Percentiles rank a stretch among this genome's conserved stretches.
Evolutionary conservation across 1,284 basidiomycete species (phyloP).

Genomic region (Earliella scabrosa): DNA sequence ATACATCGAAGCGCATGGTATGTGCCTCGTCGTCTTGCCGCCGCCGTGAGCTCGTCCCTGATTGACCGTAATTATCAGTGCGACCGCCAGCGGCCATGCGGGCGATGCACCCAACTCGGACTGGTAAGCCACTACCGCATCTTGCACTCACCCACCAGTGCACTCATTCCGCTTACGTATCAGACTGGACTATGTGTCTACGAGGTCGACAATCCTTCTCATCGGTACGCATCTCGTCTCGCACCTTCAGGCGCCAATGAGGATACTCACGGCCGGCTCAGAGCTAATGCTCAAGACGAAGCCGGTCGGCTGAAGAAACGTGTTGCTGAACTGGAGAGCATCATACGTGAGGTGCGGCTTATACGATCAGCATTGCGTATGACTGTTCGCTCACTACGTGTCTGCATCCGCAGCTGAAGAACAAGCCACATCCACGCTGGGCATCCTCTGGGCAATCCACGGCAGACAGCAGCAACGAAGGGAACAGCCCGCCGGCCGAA

Average conservation of each 20-base stretch:
- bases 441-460: slow-evolving; percentile 38
- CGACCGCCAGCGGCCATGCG: slow-evolving; percentile 73
- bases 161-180: slow-evolving; percentile 2
- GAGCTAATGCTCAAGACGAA: slow-evolving; percentile 54
- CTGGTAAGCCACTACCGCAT: slow-evolving; percentile 49
- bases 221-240: slow-evolving; percentile 42
- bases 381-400: slow-evolving; percentile 5
- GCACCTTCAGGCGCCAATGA: neutral
- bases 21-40: slow-evolving; percentile 24
- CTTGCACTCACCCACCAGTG: neutral
- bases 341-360: slow-evolving; percentile 70
- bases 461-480: slow-evolving; percentile 27
- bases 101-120: slow-evolving; percentile 74
- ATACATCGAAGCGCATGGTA: slow-evolving; percentile 85
- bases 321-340: slow-evolving; percentile 82
- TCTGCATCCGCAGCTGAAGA: slow-evolving; percentile 50
- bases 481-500: slow-evolving; percentile 9
- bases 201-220: slow-evolving; percentile 78
- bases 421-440: slow-evolving; percentile 76
- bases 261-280: slow-evolving; percentile 11
- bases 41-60: too few species aligned
- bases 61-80: slow-evolving; percentile 47
- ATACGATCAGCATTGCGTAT: neutral
- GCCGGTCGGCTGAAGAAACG: slow-evolving; percentile 69
- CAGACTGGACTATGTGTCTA: slow-evolving; percentile 85